Conservation (phyloP, 2,329 filamentous ascomycete genomes). For the Fusarium guadeloupense region DNA sequence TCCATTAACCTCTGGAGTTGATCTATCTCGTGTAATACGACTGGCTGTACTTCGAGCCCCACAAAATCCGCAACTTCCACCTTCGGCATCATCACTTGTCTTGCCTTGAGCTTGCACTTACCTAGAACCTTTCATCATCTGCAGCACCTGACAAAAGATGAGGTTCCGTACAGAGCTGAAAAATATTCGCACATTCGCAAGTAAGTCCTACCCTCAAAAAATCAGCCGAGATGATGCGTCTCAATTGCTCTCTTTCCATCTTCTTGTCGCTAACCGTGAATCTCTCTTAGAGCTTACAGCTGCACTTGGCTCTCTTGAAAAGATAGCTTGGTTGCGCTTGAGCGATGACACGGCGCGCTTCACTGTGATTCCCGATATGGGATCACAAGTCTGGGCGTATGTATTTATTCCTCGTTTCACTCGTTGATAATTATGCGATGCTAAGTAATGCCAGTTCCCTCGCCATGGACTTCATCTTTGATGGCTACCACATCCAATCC, state of each 20-base stretch:
- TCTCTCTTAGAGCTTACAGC: conserved; percentile 65
- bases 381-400: conserved; percentile 95
- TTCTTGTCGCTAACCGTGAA: conserved; percentile 1
- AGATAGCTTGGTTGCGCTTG: conserved; percentile 89
- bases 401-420: conserved; percentile 45
- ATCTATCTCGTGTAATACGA: too few relatives aligned
- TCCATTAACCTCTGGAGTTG: too few relatives aligned
- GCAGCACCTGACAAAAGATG: conserved; percentile 57
- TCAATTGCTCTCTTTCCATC: neutral
- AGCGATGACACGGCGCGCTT: conserved; percentile 90
- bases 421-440: neutral
- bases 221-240: neutral
- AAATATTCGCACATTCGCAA: conserved; percentile 73
- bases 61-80: conserved; percentile 22
- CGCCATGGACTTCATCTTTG: conserved; percentile 84
- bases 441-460: conserved; percentile 56
- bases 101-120: neutral
- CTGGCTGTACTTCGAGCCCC: conserved; percentile 21
- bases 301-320: conserved; percentile 73
- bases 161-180: conserved; percentile 72
- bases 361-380: conserved; percentile 93
- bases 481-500: conserved; percentile 85
- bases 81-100: conserved; percentile 20
- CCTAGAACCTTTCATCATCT: conserved; percentile 1
- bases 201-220: conserved; percentile 49